Conservation (phyloP, 73 alveolate genomes). For the Paramecium pentaurelia region DNA sequence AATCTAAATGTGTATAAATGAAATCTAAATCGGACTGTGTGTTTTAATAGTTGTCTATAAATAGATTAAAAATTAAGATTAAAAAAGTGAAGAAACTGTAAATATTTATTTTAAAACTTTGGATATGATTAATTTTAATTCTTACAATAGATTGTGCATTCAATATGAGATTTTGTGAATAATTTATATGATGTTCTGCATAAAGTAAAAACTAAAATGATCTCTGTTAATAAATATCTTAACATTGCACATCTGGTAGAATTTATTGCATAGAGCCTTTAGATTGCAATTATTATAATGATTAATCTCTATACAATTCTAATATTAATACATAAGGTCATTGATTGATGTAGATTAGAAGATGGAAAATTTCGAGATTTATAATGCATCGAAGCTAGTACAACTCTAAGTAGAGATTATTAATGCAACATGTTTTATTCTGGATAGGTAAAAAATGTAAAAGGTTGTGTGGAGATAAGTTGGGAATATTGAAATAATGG, state of each 20-base stretch:
- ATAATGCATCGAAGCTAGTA: not conserved
- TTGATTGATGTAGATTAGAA: not conserved
- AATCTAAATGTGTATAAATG: not conserved
- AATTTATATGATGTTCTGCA: constrained; percentile 7
- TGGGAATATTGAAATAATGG: not conserved
- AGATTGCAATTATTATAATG: not conserved
- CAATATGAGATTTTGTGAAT: not conserved
- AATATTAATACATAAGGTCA: not conserved
- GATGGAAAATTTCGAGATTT: not conserved
- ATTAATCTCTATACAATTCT: not conserved
- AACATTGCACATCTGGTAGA: not conserved
- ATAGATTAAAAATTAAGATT: not conserved
- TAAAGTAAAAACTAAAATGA: not conserved
- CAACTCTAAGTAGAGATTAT: not conserved
- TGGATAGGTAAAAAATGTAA: not conserved
- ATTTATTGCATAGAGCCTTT: not conserved
- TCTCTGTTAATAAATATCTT: not conserved
- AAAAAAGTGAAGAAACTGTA: not conserved
- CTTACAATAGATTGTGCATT: not conserved
- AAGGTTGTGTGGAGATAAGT: constrained; percentile 21
- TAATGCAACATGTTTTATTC: not conserved
- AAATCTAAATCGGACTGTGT: not conserved
- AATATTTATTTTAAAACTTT: not conserved
- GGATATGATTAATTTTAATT: not conserved
- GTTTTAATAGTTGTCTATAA: not conserved